Conservation (phyloP, 345 rosid genomes). For the Zanthoxylum bungeanum region DNA sequence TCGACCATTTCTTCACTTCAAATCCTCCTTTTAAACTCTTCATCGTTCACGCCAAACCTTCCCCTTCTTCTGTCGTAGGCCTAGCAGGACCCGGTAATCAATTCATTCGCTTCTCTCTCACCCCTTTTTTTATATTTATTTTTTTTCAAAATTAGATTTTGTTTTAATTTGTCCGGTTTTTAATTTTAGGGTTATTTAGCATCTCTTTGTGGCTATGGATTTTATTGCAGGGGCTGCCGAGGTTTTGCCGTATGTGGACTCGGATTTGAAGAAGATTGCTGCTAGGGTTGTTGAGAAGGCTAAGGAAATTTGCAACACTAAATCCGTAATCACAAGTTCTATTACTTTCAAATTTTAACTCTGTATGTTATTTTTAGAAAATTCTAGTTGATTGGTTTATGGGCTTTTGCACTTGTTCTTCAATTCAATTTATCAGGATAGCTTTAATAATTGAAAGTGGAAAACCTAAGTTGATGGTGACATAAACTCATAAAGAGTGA, state of each 20-base stretch:
- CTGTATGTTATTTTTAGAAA: no score
- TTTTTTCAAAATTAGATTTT: background rate
- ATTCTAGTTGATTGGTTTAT: background rate
- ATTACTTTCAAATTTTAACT: background rate
- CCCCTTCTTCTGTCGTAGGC: conserved; percentile 53
- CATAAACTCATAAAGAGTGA: no score
- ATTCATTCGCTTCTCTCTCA: no score
- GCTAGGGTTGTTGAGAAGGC: conserved; percentile 64
- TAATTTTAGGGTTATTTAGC: background rate
- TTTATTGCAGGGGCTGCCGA: conserved; percentile 61
- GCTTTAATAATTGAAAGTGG: background rate
- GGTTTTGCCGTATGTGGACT: conserved; percentile 58
- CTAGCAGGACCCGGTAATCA: conserved; percentile 89
- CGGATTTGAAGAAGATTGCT: conserved; percentile 73
- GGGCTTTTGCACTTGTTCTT: background rate
- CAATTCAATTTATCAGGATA: background rate
- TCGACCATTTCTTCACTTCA: conserved; percentile 67
- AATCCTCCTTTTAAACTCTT: conserved; percentile 70
- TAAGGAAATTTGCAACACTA: conserved; percentile 48
- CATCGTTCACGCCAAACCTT: conserved; percentile 76
- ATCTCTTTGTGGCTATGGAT: no score
- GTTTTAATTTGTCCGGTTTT: background rate
- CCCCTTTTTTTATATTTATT: background rate
- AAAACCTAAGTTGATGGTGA: no score
- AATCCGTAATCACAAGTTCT: conserved; percentile 40